Evolutionary conservation across 208 protist genomes (phyloP), one percentile per base, ranked within the genome.

Genomic region (Leishmania lainsoni): DNA sequence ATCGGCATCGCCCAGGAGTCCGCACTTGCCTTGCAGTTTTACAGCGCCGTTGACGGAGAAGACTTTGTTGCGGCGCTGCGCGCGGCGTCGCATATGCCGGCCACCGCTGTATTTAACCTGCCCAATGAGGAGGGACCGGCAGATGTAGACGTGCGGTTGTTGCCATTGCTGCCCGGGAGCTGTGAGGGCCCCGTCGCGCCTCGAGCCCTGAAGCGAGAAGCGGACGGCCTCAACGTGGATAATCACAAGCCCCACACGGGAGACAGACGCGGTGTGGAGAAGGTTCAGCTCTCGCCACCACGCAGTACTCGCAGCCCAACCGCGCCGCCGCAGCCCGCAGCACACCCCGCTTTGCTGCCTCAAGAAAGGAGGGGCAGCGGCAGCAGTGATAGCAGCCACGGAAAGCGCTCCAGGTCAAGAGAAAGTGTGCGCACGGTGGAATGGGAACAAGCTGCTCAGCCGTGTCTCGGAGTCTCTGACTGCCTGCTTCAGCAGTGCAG

Each of bases 11-110:
- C 63, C 14, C 63, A 72, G 4, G 86, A 89, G 80, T 48, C 81
- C 2, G 73, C 79, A 48, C 86, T 89, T 65, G 86, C 80, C 29
- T 75, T 89, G 48, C 81, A 85, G 58, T 80, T 89, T 22, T 63
- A 61, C 35, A 74, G 20, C 51, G 54, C 32, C 29, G 75, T 81
- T 4, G 85, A 88, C 22, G 85, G 81, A 9, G 52, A 71, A 2
- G 68, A 54, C 56, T 83, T 88, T 66, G 85, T 84, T 3, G 51
- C 56, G 3, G 80, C 84, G 26, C 81, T 84, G 26, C 81, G 81
- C 8, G 58, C 26, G 12, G 75, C 76, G 2, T 49, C 81, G 58
- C 29, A 74, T 0, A 76, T 79, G 9, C 80, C 78, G 1, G 51
- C 49, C 3, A 20, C 26, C 3, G 83, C 61, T n/a, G 78, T 81